Evolutionary conservation across 2,329 filamentous ascomycete species (phyloP).

Genomic region (Pseudopyrenochaeta lycopersici): DNA sequence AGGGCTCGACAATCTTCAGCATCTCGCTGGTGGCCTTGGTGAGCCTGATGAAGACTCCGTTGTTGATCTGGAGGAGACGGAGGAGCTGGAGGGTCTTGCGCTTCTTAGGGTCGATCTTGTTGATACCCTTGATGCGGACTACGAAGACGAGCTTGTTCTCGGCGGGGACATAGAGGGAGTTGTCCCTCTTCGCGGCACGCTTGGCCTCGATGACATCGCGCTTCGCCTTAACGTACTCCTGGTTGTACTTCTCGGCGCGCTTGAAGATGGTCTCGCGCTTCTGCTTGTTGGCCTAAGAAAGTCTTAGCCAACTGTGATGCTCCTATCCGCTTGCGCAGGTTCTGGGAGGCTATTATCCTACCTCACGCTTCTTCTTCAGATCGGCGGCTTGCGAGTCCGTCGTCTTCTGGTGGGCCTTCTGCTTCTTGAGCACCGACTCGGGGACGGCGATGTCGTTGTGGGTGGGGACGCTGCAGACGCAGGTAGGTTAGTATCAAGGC

Average conservation of each 20-base stretch:
- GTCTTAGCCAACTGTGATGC: slow-evolving; percentile 51
- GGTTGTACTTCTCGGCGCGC: slow-evolving; percentile 99
- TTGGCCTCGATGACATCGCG: slow-evolving; percentile 96
- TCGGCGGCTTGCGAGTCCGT: slow-evolving; percentile 85
- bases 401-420: slow-evolving; percentile 99
- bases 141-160: slow-evolving; percentile 98
- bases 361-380: slow-evolving; percentile 90
- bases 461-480: slow-evolving; percentile 78
- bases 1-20: slow-evolving; percentile 97
- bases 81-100: slow-evolving; percentile 99
- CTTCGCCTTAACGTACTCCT: slow-evolving; percentile 97
- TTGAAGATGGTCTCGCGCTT: slow-evolving; percentile 99
- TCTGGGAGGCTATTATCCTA: slow-evolving; percentile 70
- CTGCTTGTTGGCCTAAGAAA: slow-evolving; percentile 90
- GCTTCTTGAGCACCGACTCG: slow-evolving; percentile 99
- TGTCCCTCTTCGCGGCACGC: slow-evolving; percentile 89
- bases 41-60: slow-evolving; percentile 95
- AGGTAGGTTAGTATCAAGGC: neutral
- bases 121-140: slow-evolving; percentile 99
- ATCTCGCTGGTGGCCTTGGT: slow-evolving; percentile 99
- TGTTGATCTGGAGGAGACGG: slow-evolving; percentile 99
- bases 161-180: slow-evolving; percentile 92
- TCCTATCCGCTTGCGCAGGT: slow-evolving; percentile 48
- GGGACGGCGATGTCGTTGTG: slow-evolving; percentile 96
- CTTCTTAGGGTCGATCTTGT: slow-evolving; percentile 99